Evolutionary conservation across 2,329 filamentous ascomycete genomes (phyloP).

Genomic region (Domatiomyces catenatus): DNA sequence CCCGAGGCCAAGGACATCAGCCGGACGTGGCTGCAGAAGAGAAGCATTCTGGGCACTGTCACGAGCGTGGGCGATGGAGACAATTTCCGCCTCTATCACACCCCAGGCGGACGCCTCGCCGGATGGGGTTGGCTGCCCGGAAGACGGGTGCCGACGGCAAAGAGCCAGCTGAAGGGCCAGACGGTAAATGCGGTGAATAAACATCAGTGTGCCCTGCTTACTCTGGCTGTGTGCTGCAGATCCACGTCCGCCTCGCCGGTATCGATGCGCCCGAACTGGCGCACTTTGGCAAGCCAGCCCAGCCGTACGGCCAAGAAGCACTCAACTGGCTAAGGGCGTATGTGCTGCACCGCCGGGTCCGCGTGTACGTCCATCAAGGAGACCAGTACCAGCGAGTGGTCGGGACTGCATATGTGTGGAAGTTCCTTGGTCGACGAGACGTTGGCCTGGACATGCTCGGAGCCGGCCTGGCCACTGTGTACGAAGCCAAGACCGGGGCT

Average conservation of each 20-base stretch:
- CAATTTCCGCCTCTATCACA: conserved; percentile 88
- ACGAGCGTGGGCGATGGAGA: conserved; percentile 94
- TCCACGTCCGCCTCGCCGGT: conserved; percentile 77
- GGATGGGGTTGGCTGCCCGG: conserved; percentile 85
- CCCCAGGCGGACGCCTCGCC: conserved; percentile 68
- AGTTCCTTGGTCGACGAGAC: conserved; percentile 53
- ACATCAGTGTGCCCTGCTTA: not conserved
- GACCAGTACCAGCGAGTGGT: conserved; percentile 92
- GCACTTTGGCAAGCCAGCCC: conserved; percentile 78
- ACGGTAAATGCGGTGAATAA: conserved; percentile 45
- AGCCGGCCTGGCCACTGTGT: conserved; percentile 71
- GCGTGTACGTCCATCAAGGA: conserved; percentile 64
- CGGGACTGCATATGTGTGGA: conserved; percentile 58
- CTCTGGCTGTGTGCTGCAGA: conserved; percentile 25
- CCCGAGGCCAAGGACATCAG: conserved; percentile 62
- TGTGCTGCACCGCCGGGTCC: conserved; percentile 56
- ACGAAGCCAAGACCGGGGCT: conserved; percentile 77
- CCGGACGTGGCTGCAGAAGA: conserved; percentile 52
- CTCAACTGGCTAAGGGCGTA: conserved; percentile 63
- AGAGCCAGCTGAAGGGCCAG: conserved; percentile 54
- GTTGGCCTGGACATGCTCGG: conserved; percentile 83
- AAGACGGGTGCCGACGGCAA: conserved; percentile 53
- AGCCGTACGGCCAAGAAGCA: conserved; percentile 71
- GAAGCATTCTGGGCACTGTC: conserved; percentile 68
- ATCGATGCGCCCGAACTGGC: conserved; percentile 85